Conservation (phyloP, 2,329 filamentous ascomycete genomes). For the Pseudogymnoascus sp. region DNA sequence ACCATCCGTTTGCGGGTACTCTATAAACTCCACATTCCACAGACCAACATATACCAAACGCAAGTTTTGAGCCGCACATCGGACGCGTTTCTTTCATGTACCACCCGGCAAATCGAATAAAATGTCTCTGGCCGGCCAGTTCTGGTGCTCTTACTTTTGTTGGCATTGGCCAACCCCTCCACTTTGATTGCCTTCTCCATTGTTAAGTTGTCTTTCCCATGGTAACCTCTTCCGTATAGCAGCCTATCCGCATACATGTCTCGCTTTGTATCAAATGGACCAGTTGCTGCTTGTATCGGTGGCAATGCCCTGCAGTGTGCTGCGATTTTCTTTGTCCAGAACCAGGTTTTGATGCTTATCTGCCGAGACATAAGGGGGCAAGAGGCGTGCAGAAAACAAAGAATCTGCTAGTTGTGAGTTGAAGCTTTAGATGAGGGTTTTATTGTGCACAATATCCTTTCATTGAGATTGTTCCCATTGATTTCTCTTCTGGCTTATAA, state of each 20-base stretch:
- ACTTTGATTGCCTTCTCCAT: background rate
- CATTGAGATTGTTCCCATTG: slow-evolving; percentile 4
- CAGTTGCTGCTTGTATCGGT: background rate
- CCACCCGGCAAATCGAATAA: background rate
- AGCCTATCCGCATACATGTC: background rate
- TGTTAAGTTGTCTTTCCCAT: background rate
- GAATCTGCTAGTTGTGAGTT: background rate
- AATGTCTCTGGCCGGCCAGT: background rate
- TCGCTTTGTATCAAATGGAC: background rate
- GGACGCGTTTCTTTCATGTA: slow-evolving; percentile 1
- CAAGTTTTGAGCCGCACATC: background rate
- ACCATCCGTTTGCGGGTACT: slow-evolving; percentile 1
- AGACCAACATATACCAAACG: background rate
- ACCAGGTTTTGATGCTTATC: background rate
- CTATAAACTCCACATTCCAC: background rate
- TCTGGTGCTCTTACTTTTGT: background rate
- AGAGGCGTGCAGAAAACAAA: slow-evolving; percentile 3
- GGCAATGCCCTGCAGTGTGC: background rate
- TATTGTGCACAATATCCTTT: slow-evolving; percentile 6
- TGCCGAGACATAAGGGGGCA: background rate
- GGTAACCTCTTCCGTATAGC: background rate
- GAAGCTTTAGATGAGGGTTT: slow-evolving; percentile 1
- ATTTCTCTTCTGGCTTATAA: background rate
- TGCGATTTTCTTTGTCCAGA: slow-evolving; percentile 1
- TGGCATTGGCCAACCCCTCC: background rate